Percentiles rank a stretch among this genome's conserved stretches.
These are phyloP conservation scores for Syzygium malaccense DNA, from an alignment of 441 rosid genomes.

Conservation along the genomic window DNA sequence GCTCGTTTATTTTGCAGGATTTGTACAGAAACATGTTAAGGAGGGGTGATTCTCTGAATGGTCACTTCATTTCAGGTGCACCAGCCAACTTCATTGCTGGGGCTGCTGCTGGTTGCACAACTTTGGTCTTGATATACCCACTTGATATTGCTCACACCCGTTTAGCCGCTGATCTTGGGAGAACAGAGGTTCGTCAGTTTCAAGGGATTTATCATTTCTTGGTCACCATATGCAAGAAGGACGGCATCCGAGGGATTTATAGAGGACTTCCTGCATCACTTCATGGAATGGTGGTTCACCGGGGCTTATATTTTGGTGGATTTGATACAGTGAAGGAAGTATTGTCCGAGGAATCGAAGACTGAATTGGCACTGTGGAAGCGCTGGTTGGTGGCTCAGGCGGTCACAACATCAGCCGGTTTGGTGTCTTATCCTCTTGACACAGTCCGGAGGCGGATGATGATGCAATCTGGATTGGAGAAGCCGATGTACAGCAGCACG, in stretches of 20 bases:
- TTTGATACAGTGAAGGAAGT: conserved; percentile 85
- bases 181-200: conserved; percentile 67
- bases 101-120: conserved; percentile 84
- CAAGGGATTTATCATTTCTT: conserved; percentile 78
- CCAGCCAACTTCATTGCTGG: conserved; percentile 88
- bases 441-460: conserved; percentile 88
- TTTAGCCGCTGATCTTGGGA: conserved; percentile 90
- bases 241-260: conserved; percentile 76
- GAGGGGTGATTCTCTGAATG: conserved; percentile 35
- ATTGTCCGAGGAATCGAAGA: conserved; percentile 41
- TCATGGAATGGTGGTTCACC: conserved; percentile 79
- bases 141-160: conserved; percentile 96
- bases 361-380: conserved; percentile 73
- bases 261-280: conserved; percentile 88
- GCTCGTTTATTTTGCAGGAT: conserved; percentile 42
- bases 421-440: conserved; percentile 80
- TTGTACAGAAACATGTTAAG: conserved; percentile 65
- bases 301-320: conserved; percentile 88
- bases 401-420: conserved; percentile 83
- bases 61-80: conserved; percentile 47
- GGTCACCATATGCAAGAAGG: conserved; percentile 54
- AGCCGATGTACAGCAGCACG: conserved; percentile 57
- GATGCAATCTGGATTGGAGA: conserved; percentile 92
- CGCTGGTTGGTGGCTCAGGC: conserved; percentile 91
- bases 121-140: conserved; percentile 81